These are phyloP conservation scores for Stephanodiscus minutulus DNA, from an alignment of 108 stramenopile species.

Conservation along the genomic window DNA sequence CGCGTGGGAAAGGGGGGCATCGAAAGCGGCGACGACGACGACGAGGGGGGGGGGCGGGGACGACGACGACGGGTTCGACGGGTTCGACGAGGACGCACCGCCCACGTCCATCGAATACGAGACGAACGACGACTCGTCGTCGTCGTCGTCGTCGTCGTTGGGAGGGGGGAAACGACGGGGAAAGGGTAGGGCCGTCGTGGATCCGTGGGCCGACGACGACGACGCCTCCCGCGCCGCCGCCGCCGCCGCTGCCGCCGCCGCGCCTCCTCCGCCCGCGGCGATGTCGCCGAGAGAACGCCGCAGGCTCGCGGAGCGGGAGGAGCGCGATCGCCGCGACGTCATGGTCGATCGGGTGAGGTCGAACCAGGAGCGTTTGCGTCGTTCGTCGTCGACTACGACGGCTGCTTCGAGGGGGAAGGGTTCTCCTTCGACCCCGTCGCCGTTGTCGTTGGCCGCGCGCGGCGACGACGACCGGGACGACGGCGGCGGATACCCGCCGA, in stretches of 20 bases:
- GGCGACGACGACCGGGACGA: background rate
- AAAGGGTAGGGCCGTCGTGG: slow-evolving; percentile 32
- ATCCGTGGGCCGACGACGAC: slow-evolving; percentile 52
- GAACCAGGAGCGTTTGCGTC: no score
- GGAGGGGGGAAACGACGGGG: slow-evolving; percentile 28
- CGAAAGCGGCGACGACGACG: slow-evolving; percentile 14
- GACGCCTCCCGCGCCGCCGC: no score
- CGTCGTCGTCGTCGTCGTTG: slow-evolving; percentile 9
- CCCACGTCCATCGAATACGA: no score
- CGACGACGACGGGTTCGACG: background rate
- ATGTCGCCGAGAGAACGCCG: background rate
- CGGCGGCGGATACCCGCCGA: background rate
- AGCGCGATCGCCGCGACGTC: no score
- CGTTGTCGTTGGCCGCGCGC: background rate
- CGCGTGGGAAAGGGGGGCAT: slow-evolving; percentile 37
- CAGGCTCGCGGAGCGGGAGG: background rate
- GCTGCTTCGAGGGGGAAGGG: no score
- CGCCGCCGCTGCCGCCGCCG: background rate
- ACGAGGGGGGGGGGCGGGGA: slow-evolving; percentile 15
- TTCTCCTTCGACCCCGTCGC: no score
- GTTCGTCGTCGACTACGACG: background rate
- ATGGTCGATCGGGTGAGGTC: no score
- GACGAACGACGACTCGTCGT: slow-evolving; percentile 36
- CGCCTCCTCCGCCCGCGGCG: background rate
- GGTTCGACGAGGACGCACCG: no score